Evolutionary conservation across 345 rosid species (phyloP), one percentile per base, ranked within the genome.

Genomic region (Gossypium anomalum): DNA sequence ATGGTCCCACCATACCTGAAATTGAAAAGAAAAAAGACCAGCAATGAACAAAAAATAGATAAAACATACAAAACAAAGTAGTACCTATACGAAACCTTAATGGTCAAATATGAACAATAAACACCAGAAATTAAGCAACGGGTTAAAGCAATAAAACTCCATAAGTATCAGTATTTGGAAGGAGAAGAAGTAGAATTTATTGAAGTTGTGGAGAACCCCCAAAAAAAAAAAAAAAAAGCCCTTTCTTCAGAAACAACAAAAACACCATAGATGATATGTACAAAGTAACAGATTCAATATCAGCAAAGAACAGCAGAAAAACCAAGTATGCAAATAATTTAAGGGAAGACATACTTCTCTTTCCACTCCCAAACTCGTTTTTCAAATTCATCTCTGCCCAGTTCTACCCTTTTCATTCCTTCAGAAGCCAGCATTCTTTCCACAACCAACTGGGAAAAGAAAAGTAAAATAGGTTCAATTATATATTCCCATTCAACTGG

Each of bases 281-380:
- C 9, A 19, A 38, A 55, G 14, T 20, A 55, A 55, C 14, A 27
- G 16, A 47, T 25, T 47, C 58, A 23, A 23, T 1, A 73, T 23
- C 34, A 19, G 23, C 60, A 62, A 60, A 52, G 44, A 6, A 79
- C 57, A 11, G 13, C 44, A 51, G 23, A 13, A 67, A 20, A 57
- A 52, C 60, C 14, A 17, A 72, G 57, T 0, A 48, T n/a, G 52
- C 20, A 65, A 62, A 58, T 49, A 66, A 55, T 56, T 59, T 62
- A 65, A 71, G 74, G 74, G 65, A 52, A 80, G 78, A 68, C 77
- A 78, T 94, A 94, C 98, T 94, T 92, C 75, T 88, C 94, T 79
- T 94, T 92, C 98, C 98, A 94, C 75, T 94, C 94, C 98, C 97
- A 94, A 75, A 92, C 97, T 86, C 90, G 87, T 85, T 86, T 86